Base-by-base conservation (phyloP, 1,139 yeast species). In the Pichia inconspicua region DNA sequence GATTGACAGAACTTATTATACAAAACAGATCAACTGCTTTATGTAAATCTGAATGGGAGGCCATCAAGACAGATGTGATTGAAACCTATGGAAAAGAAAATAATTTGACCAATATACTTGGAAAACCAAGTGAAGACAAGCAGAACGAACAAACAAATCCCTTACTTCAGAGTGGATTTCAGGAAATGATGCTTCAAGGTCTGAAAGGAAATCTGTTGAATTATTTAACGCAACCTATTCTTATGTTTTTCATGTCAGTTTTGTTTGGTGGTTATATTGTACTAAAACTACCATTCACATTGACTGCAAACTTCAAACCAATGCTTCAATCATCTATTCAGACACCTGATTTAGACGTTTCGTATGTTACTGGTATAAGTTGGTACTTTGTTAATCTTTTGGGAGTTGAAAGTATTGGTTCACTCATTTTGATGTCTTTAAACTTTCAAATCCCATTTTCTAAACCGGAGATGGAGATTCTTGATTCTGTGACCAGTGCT, bases 301-400 rank as follows among this genome's bases (percentile, higher is more conserved):
- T 92, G 48, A 92, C 98, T 0, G 76, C 83, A 41, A 82, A 94
- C 52, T 92, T 92, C 71, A 92, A 92, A 65, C 77, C 84, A 49
- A 90, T 92, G 96, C 69, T 94, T 41, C 98, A 92, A 65, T 79
- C 80, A 32, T 96, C 97, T 4, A 84, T 94, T 12, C 77, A 75
- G 53, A 89, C 97, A 0, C 77, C 83, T 1, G 95, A 92, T 59
- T 72, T 92, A 53, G 94, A 89, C 61, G 96, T 83, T 6, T 72
- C 96, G 39, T 92, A 95, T 78, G 98, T 92, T n/a, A 84, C 95
- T 38, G 82, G 96, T 3, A 82, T 94, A 31, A 89, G 97, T n/a
- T 92, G 97, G 98, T 92, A 92, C 65, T 88, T 92, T 65, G 86
- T 92, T 48, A 87, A 89, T 51, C 77, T 89, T 56, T 68, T 90